These are phyloP conservation scores for Pestalotiopsis sp. DNA, from an alignment of 2,329 filamentous ascomycete genomes.

Conservation along the genomic window DNA sequence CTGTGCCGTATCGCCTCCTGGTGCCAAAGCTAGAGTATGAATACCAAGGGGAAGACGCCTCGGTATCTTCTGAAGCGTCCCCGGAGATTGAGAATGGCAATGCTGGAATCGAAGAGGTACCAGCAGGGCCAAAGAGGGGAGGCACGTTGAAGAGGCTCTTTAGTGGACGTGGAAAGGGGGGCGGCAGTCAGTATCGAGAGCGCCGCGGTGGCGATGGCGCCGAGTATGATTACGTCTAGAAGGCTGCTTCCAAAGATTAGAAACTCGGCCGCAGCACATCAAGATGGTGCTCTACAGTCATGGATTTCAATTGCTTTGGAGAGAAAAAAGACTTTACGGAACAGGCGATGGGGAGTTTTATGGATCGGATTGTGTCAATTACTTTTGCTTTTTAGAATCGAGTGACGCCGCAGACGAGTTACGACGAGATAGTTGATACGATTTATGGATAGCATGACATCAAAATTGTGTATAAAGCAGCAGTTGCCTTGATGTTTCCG, in stretches of 20 bases:
- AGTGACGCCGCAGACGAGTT: neutral
- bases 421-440: neutral
- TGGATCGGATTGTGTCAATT: neutral
- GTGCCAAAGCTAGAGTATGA: conserved; percentile 76
- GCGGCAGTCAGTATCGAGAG: conserved; percentile 3
- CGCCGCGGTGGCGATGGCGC: neutral
- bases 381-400: neutral
- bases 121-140: neutral
- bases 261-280: neutral
- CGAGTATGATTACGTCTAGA: neutral
- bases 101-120: conserved; percentile 3
- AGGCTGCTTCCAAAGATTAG: neutral
- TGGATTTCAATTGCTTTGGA: neutral
- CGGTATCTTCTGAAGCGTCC: neutral
- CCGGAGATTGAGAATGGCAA: conserved; percentile 7
- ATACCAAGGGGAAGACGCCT: conserved; percentile 44
- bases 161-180: conserved; percentile 5
- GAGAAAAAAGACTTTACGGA: neutral
- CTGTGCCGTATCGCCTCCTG: conserved; percentile 82
- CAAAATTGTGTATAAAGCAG: neutral
- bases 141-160: conserved; percentile 7
- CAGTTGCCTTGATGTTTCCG: neutral
- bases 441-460: neutral
- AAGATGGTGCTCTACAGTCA: neutral
- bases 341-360: neutral